A percentile compares a stretch with the other conserved stretches of the same genome.
Evolutionary conservation across 2,329 filamentous ascomycete genomes (phyloP).

Genomic region (Pseudogymnoascus sp.): DNA sequence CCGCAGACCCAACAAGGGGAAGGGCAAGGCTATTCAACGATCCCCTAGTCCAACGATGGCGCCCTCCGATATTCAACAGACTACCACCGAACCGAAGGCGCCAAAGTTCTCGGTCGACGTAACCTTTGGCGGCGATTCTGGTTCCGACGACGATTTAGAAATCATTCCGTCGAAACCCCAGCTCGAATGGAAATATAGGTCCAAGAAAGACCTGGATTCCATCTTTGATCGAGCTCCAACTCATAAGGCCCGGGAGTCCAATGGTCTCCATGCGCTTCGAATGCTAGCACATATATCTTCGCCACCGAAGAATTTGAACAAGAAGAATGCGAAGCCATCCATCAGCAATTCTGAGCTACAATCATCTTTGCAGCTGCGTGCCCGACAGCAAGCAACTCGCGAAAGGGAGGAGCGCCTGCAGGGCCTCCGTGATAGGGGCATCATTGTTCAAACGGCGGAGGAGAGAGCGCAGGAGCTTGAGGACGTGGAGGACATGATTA

Average conservation of each 20-base stretch:
- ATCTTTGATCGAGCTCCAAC: conserved; percentile 63
- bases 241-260: conserved; percentile 53
- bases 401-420: conserved; percentile 73
- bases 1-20: conserved; percentile 44
- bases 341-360: conserved; percentile 67
- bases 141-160: conserved; percentile 55
- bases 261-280: conserved; percentile 59
- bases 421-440: conserved; percentile 67
- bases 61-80: conserved; percentile 11
- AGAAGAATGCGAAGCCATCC: conserved; percentile 38
- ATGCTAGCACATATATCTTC: conserved; percentile 65
- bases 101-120: conserved; percentile 31
- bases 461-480: conserved; percentile 76
- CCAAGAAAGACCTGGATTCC: conserved; percentile 44
- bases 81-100: conserved; percentile 32
- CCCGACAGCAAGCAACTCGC: conserved; percentile 68
- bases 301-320: conserved; percentile 42
- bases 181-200: neutral
- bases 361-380: conserved; percentile 57
- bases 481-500: conserved; percentile 79
- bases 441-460: conserved; percentile 75
- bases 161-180: conserved; percentile 34
- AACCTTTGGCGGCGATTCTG: conserved; percentile 35
- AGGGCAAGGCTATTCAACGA: conserved; percentile 42
- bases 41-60: conserved; percentile 12